Conservation (phyloP, 2,329 filamentous ascomycete genomes). For the Lithohypha guttulata region DNA sequence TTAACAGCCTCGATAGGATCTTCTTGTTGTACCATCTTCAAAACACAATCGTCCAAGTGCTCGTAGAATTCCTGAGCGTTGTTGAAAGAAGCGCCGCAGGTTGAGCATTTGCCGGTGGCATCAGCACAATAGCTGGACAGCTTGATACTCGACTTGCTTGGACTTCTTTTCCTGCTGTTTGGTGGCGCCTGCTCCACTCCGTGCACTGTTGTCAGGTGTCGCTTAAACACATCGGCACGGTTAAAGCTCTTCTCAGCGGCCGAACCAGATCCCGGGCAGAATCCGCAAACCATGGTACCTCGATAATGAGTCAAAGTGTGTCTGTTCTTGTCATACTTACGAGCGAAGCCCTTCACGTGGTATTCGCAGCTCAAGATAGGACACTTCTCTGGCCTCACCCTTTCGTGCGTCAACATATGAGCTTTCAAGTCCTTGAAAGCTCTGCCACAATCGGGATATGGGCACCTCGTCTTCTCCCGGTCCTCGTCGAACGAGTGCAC, state of each 20-base stretch:
- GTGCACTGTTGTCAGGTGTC: slow-evolving; percentile 81
- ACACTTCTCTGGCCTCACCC: slow-evolving; percentile 85
- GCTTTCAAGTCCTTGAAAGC: slow-evolving; percentile 86
- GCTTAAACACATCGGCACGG: slow-evolving; percentile 89
- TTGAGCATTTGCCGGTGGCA: slow-evolving; percentile 79
- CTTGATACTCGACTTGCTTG: slow-evolving; percentile 46
- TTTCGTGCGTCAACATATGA: slow-evolving; percentile 89
- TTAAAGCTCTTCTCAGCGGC: slow-evolving; percentile 92
- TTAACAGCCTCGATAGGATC: slow-evolving; percentile 49
- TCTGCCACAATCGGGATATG: slow-evolving; percentile 72
- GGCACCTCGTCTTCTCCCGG: slow-evolving; percentile 59
- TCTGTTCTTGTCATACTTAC: slow-evolving; percentile 94
- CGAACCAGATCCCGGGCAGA: slow-evolving; percentile 81
- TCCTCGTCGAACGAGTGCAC: slow-evolving; percentile 51
- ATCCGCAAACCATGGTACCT: slow-evolving; percentile 92
- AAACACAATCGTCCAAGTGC: slow-evolving; percentile 66
- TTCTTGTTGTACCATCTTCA: slow-evolving; percentile 51
- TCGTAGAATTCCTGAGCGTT: slow-evolving; percentile 96
- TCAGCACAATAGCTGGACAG: slow-evolving; percentile 62
- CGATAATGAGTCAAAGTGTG: slow-evolving; percentile 95
- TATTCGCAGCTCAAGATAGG: slow-evolving; percentile 88
- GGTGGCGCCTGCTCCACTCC: slow-evolving; percentile 86
- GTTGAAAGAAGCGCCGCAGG: slow-evolving; percentile 72
- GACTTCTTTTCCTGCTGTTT: slow-evolving; percentile 72
- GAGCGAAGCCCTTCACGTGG: slow-evolving; percentile 80